Evolutionary conservation across 768 basidiomycete genomes (phyloP), one percentile per base, ranked within the genome.

Genomic region (Pleurotus eryngii): DNA sequence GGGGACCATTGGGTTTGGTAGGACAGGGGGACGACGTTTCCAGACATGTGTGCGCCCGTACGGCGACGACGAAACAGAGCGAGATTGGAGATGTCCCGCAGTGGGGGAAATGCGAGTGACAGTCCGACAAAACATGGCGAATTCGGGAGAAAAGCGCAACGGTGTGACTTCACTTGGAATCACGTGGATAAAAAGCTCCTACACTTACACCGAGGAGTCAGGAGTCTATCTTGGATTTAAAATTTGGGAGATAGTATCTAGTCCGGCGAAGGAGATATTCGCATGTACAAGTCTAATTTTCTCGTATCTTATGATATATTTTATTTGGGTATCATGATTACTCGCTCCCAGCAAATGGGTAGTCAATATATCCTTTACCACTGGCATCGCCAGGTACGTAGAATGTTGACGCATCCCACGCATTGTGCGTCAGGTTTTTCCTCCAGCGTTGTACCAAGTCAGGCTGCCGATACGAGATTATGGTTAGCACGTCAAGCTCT

Each of bases 41-140:
- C 85, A 85, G 67, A 95, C 81, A 74, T 93, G 93, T 7, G 93
- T 82, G 9, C 89, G 83, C 54, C 91, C 91, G 65, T 94, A 93
- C 0, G 90, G 90, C 0, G 90, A 91, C 43, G 77, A 83, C 1
- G 90, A 92, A 49, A 86, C 75, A 50, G 49, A 58, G 20, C 84
- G 81, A 1, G 64, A 64, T 56, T 67, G 72, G 17, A 45, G 42
- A 22, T 22, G 15, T 45, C 42, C n/a, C 14, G 42, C 42, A 45
- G 42, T 9, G 3, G 30, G 11, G 30, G 30, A 35, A 4, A 35
- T 4, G 30, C 30, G 30, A 35, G 30, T 35, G 8, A 11, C 30
- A 35, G 30, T 3, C 9, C 30, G 30, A 35, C 30, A 35, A 35
- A 35, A 35, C 30, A 35, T 35, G 3, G 30, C 4, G 30, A 35